Conservation (phyloP, 2,329 filamentous ascomycete genomes). For the Tolypocladium paradoxum region DNA sequence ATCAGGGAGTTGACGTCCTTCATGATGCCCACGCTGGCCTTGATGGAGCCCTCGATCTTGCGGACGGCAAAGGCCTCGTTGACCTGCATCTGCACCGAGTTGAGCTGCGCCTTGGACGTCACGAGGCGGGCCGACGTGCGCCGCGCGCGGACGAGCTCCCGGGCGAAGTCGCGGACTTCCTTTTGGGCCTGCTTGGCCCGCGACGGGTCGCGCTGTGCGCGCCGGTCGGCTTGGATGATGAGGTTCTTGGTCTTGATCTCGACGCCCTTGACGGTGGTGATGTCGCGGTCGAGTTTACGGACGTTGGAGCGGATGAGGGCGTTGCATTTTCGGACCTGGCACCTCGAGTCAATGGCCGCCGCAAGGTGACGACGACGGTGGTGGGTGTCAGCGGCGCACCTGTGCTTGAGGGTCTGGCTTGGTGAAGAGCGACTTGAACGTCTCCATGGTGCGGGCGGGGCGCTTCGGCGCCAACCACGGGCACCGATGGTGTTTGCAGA, state of each 20-base stretch:
- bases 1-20: conserved; percentile 87
- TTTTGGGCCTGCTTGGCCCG: conserved; percentile 68
- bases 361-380: background rate
- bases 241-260: conserved; percentile 77
- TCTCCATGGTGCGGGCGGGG: conserved; percentile 56
- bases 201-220: conserved; percentile 68
- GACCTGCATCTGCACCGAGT: conserved; percentile 93
- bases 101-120: conserved; percentile 84
- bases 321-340: conserved; percentile 90
- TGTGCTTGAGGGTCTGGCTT: conserved; percentile 90
- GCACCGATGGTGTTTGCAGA: background rate
- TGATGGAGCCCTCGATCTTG: conserved; percentile 90
- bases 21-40: conserved; percentile 84
- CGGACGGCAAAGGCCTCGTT: conserved; percentile 91
- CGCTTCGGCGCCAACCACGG: background rate
- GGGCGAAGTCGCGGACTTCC: conserved; percentile 80
- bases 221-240: conserved; percentile 73
- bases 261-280: conserved; percentile 63
- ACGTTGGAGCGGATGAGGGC: conserved; percentile 78
- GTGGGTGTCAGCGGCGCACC: conserved; percentile 37
- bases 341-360: conserved; percentile 3
- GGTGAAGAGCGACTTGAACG: conserved; percentile 74
- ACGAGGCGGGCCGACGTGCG: conserved; percentile 63
- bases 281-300: conserved; percentile 90
- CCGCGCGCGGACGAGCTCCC: conserved; percentile 74